Base-by-base conservation (phyloP, 2,329 filamentous ascomycete species). In the Talaromyces piceae region DNA sequence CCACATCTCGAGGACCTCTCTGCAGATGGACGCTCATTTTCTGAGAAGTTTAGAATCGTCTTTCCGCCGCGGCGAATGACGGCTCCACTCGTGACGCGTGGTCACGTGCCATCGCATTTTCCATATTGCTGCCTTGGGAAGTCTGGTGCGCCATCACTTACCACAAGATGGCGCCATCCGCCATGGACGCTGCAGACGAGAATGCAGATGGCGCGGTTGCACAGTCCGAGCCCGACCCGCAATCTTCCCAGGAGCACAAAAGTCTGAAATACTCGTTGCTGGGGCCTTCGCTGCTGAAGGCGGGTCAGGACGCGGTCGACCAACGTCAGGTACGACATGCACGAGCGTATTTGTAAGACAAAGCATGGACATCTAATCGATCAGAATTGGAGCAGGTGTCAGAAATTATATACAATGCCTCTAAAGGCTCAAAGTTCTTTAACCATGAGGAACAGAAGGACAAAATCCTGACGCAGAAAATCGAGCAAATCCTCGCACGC, bases 351-450 rank as follows among this genome's bases (percentile, higher is more conserved):
- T 20, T 11, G 7, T 3, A 12, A 39, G 23, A 33, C 16, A 26
- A n/a, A 55, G 37, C 58, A 31, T 46, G 45, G 3, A n/a, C 47
- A 37, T 50, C 54, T 22, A 45, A 3, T 9, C 8, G 6, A 16
- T 20, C 26, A 20, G n/a, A 22, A 25, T 13, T 16, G 20, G n/a
- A 25, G 11, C 46, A 86, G 83, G 90, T 98, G 46, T 94, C 91
- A 2, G 91, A 97, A 61, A 85, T 97, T 59, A 98, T 98, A 54
- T 97, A 96, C 72, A 89, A 95, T 67, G 90, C 91, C 9, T 96
- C 90, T 13, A 96, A 94, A 66, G 93, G 93, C 45, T 95, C 89
- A 58, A 96, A 95, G 67, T 98, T 86, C 73, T 98, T 97, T 77
- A 88, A 86, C 59, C 88, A 91, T 54, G 93, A 98, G 68, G 86